Evolutionary conservation across 2,329 filamentous ascomycete genomes (phyloP).

Genomic region (Diaporthe eres): DNA sequence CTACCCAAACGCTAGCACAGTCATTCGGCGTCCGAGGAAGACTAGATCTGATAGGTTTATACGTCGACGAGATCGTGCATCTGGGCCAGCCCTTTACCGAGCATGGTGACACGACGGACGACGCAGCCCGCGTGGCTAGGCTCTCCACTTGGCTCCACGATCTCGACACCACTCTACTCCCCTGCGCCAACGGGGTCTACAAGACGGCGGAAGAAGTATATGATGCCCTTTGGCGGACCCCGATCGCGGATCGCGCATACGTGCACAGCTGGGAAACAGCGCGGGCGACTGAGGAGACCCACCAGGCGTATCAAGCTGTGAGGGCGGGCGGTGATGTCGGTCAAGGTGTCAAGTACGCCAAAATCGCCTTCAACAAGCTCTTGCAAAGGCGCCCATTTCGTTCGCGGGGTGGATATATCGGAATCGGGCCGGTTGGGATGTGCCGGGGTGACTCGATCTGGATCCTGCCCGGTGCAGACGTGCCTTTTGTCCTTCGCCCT

Average conservation of each 20-base stretch:
- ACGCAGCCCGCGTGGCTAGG: not conserved
- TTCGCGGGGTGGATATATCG: slow-evolving; percentile 13
- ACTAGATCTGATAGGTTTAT: not conserved
- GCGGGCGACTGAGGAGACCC: slow-evolving; percentile 3
- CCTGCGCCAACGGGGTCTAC: slow-evolving; percentile 2
- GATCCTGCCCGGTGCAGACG: not conserved
- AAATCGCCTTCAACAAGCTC: slow-evolving; percentile 5
- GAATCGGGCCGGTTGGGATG: not conserved
- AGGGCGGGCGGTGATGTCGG: not conserved
- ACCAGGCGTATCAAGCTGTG: not conserved
- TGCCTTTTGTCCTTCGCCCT: not conserved
- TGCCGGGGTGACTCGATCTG: not conserved
- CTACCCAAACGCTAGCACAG: not conserved
- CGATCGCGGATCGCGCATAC: slow-evolving; percentile 15
- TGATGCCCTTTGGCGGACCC: not conserved
- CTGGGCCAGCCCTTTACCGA: slow-evolving; percentile 26
- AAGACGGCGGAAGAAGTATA: not conserved
- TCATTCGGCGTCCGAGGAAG: not conserved
- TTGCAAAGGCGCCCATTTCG: not conserved
- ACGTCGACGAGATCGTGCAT: not conserved
- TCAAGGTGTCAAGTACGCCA: slow-evolving; percentile 5
- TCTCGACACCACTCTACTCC: not conserved
- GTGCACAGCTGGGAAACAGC: slow-evolving; percentile 20
- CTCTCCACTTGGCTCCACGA: not conserved
- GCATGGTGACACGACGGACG: not conserved